phyloP scores from a whole-genome alignment of 495 filamentous ascomycete genomes.

The Penicillium riverlandense region DNA sequence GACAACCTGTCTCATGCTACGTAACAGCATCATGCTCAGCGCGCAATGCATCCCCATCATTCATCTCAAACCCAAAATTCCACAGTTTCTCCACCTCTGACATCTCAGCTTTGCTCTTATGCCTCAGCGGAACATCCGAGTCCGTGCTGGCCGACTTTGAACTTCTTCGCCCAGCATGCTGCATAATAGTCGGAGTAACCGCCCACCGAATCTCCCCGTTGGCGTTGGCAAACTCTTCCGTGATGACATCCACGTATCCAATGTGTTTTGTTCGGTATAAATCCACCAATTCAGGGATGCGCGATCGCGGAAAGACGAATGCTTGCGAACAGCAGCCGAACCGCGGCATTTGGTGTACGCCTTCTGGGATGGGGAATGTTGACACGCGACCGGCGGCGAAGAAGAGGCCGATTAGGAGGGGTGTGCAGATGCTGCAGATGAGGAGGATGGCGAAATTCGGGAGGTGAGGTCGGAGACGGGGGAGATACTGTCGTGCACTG shows the following conservation, averaged over 20 bases:
- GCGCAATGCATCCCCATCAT: conserved; percentile 5
- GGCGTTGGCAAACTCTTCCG: conserved; percentile 37
- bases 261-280: conserved; percentile 1
- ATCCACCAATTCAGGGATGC: too few species aligned
- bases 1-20: too few species aligned
- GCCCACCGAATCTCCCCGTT: conserved; percentile 37
- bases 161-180: conserved; percentile 41
- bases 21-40: background rate
- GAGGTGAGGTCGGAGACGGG: too few species aligned
- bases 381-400: too few species aligned
- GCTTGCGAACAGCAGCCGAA: too few species aligned
- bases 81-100: conserved; percentile 22
- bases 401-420: conserved; percentile 18
- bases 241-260: conserved; percentile 34
- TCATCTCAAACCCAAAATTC: conserved; percentile 36
- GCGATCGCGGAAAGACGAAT: too few species aligned
- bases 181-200: conserved; percentile 41
- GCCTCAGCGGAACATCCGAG: background rate
- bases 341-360: too few species aligned
- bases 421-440: conserved; percentile 14
- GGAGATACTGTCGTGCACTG: too few species aligned
- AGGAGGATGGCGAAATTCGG: too few species aligned
- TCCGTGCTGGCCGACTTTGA: conserved; percentile 12
- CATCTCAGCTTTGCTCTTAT: conserved; percentile 1
- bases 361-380: too few species aligned